Evolutionary conservation across 768 basidiomycete genomes (phyloP).

Genomic region (Xerocomus potaroensis): DNA sequence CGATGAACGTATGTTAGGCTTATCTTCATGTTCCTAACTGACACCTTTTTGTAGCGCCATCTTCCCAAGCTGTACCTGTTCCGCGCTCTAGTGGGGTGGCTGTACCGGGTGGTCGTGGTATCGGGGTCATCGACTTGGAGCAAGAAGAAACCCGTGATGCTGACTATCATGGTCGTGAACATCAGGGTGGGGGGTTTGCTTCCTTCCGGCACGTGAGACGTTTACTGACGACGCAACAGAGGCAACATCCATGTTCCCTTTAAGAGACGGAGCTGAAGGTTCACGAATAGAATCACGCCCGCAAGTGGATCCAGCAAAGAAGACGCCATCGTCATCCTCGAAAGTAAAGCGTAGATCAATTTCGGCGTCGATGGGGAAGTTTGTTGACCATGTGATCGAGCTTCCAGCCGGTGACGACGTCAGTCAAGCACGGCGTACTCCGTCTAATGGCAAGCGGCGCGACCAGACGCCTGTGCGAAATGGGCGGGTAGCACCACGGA

Average conservation of each 20-base stretch:
- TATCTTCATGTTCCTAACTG: too few species aligned
- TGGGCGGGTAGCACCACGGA: too few species aligned
- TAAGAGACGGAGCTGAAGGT: background rate
- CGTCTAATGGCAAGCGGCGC: background rate
- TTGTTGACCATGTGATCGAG: constrained; percentile 22
- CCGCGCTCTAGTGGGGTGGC: constrained; percentile 18
- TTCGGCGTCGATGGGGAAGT: constrained; percentile 8
- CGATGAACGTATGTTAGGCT: constrained; percentile 11
- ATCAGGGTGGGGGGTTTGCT: too few species aligned
- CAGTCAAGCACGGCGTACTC: background rate
- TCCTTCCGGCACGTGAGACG: background rate
- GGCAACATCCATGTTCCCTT: background rate
- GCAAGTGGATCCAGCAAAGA: constrained; percentile 8
- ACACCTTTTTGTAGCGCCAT: background rate
- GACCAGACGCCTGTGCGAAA: background rate
- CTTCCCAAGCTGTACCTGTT: constrained; percentile 4
- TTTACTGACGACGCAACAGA: constrained; percentile 1
- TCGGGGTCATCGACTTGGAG: constrained; percentile 21
- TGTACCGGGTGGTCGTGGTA: constrained; percentile 28
- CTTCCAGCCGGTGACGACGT: constrained; percentile 16
- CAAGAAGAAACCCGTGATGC: constrained; percentile 20
- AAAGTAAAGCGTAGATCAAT: background rate
- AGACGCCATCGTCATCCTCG: constrained; percentile 4
- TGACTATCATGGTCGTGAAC: constrained; percentile 5
- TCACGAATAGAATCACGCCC: constrained; percentile 2